A percentile compares a stretch with the other conserved stretches of the same genome.
Evolutionary conservation across 345 rosid genomes (phyloP).

Genomic region (Geranium rotundifolium): DNA sequence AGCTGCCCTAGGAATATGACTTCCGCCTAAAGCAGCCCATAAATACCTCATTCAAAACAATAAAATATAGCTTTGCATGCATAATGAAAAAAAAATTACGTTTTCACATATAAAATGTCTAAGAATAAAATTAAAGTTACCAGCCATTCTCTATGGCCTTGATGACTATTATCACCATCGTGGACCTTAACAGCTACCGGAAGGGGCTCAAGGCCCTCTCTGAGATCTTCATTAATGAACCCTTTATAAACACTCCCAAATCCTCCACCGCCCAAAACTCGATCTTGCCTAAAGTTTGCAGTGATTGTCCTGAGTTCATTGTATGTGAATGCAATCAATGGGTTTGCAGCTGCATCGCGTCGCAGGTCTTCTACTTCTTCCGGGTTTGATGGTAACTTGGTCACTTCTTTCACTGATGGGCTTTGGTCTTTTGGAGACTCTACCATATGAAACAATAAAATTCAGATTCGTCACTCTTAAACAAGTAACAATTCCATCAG

Average conservation of each 20-base stretch:
- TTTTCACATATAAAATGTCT: background rate
- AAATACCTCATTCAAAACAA: slow-evolving; percentile 4
- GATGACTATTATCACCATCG: slow-evolving; percentile 80
- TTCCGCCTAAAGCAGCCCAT: slow-evolving; percentile 50
- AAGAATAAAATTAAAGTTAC: slow-evolving; percentile 21
- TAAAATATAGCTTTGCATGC: background rate
- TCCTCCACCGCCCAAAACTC: slow-evolving; percentile 94
- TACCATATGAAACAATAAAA: slow-evolving; percentile 4
- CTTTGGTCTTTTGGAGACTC: slow-evolving; percentile 56
- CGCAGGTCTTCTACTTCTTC: slow-evolving; percentile 92
- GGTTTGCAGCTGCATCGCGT: slow-evolving; percentile 66
- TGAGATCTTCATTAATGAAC: slow-evolving; percentile 44
- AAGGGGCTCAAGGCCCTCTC: slow-evolving; percentile 52
- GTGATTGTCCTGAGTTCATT: slow-evolving; percentile 71
- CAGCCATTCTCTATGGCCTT: slow-evolving; percentile 99
- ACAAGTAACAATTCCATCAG: too few relatives aligned
- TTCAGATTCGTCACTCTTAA: too few relatives aligned
- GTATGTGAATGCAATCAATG: slow-evolving; percentile 68
- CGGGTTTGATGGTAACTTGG: slow-evolving; percentile 78
- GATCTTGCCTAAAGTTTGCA: slow-evolving; percentile 74
- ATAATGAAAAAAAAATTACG: too few relatives aligned
- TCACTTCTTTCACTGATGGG: slow-evolving; percentile 33
- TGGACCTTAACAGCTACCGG: slow-evolving; percentile 96
- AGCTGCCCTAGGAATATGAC: slow-evolving; percentile 96
- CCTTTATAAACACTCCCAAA: slow-evolving; percentile 95